Base-by-base conservation (phyloP, 2,329 filamentous ascomycete genomes). In the Colletotrichum coccodes region DNA sequence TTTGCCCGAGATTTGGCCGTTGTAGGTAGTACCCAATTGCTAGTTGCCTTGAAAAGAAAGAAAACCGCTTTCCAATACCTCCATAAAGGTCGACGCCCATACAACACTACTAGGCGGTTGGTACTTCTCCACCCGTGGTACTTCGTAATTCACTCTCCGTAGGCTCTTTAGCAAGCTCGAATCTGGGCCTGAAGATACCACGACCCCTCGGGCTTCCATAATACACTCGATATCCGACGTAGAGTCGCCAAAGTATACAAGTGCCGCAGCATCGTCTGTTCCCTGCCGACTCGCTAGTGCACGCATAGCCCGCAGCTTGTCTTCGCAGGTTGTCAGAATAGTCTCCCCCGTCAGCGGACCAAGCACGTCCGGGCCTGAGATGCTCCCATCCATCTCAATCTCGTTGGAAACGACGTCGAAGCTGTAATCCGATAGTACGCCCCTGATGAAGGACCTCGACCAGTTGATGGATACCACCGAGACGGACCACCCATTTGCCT, bases 201-300 rank as follows among this genome's bases (percentile, higher is more conserved):
- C 82, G 26, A 89, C 76, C 4, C 86, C 87, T 6, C 78, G 76
- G 2, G 75, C 76, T 26, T 76, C 73, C 4, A 87, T 71, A 42
- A 90, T 75, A 67, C 87, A 89, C 73, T 85, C 83, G 64, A 89
- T 75, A 73, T 90, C 87, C 2, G 87, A 89, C 2, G 82, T 81
- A 32, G 87, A 88, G 74, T 90, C 87, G 8, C 87, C 87, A 74
- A 89, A 83, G 76, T 89, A 90, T n/a, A 87, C 74, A n/a, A 79
- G 74, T 6, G 68, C 73, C 63, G 71, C 63, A 1, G 64, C 71
- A 5, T 74, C 71, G 9, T 54, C 28, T 14, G 61, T 59, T 8
- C 54, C 53, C n/a, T 73, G 73, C 7, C 62, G 62, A 36, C 52
- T 69, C 36, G 72, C 67, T 49, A 82, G 71, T 7, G 76, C 72